Conservation (phyloP, 2,329 filamentous ascomycete species). For the Ceratocystis destructans region DNA sequence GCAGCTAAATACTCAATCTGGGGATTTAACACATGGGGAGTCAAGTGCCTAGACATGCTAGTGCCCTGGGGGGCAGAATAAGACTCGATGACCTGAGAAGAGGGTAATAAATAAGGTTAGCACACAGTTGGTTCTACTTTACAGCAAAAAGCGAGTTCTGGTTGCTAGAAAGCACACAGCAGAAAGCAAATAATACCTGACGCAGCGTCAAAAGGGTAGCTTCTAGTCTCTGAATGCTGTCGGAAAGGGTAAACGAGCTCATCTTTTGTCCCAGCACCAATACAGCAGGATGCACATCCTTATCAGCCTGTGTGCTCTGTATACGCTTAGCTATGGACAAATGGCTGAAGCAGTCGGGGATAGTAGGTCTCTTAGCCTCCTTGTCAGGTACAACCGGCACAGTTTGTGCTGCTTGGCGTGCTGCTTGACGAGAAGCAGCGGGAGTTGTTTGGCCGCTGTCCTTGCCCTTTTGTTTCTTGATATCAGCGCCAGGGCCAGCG, state of each 20-base stretch:
- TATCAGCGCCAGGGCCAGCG: conserved; percentile 30
- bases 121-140: background rate
- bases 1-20: conserved; percentile 92
- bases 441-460: conserved; percentile 15
- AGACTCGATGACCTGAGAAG: conserved; percentile 64
- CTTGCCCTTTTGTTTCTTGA: conserved; percentile 27
- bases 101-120: conserved; percentile 19
- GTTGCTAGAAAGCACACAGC: background rate
- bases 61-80: conserved; percentile 79
- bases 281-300: conserved; percentile 75
- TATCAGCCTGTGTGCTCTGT: conserved; percentile 44
- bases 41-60: conserved; percentile 80
- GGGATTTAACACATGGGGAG: conserved; percentile 76
- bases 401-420: conserved; percentile 29
- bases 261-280: conserved; percentile 80
- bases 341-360: conserved; percentile 67
- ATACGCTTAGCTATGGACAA: conserved; percentile 53
- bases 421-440: conserved; percentile 24
- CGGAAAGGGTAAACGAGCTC: conserved; percentile 73
- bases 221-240: conserved; percentile 76
- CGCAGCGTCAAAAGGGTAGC: conserved; percentile 84
- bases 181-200: conserved; percentile 39
- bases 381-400: conserved; percentile 30
- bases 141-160: background rate
- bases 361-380: conserved; percentile 42